Evolutionary conservation across 805 yeast species (phyloP).

Genomic region (Brettanomyces bruxellensis): DNA sequence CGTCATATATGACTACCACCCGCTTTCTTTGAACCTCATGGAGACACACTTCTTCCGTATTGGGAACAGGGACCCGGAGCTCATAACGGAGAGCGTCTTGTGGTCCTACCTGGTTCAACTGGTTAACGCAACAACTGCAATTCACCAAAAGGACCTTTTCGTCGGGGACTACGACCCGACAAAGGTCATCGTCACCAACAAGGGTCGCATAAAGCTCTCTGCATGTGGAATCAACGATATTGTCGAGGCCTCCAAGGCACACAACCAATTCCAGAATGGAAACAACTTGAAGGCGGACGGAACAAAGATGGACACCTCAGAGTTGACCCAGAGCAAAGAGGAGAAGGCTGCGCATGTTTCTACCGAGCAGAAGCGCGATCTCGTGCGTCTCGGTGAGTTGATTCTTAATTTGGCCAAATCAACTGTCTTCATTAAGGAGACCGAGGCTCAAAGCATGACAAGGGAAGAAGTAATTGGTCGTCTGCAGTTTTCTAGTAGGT

Average conservation of each 20-base stretch:
- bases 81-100: slow-evolving; percentile 53
- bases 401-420: slow-evolving; percentile 45
- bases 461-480: slow-evolving; percentile 18
- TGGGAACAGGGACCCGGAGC: slow-evolving; percentile 32
- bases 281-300: slow-evolving; percentile 9
- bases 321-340: slow-evolving; percentile 5
- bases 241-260: slow-evolving; percentile 29
- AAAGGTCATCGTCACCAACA: slow-evolving; percentile 65
- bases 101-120: slow-evolving; percentile 78
- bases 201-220: slow-evolving; percentile 61
- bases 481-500: slow-evolving; percentile 33
- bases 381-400: slow-evolving; percentile 47
- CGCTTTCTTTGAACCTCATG: slow-evolving; percentile 59
- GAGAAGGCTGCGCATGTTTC: slow-evolving; percentile 18
- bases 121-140: slow-evolving; percentile 53
- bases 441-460: slow-evolving; percentile 7
- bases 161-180: slow-evolving; percentile 56
- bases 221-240: slow-evolving; percentile 69
- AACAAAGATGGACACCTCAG: neutral
- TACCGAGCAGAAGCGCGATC: slow-evolving; percentile 39
- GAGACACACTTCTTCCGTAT: slow-evolving; percentile 53
- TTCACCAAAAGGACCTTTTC: slow-evolving; percentile 58
- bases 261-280: slow-evolving; percentile 20
- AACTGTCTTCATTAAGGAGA: slow-evolving; percentile 15
- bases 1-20: slow-evolving; percentile 78